Evolutionary conservation across 1,284 basidiomycete species (phyloP), one percentile per base, ranked within the genome.

Genomic region (Cutaneotrichosporon sp.): DNA sequence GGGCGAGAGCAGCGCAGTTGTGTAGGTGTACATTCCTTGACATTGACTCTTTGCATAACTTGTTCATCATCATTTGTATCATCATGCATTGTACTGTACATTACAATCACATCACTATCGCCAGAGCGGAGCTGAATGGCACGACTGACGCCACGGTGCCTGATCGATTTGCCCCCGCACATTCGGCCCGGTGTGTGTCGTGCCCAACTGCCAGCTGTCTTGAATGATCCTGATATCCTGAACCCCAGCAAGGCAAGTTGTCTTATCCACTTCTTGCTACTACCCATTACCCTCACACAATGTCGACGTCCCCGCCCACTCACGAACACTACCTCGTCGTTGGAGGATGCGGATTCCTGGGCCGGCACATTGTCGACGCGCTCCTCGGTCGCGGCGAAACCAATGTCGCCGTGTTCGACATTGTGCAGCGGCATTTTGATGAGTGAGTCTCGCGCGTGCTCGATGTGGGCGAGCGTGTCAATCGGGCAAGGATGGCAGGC

Each of bases 341-440:
- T 78, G 92, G 92, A 49, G 92, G 92, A 60, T 92, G 90, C 74
- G 93, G 94, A 11, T 97, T 97, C 81, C 83, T 97, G 14, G 94
- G 94, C 49, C 83, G 92, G 66, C 90, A 93, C 75, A 91, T 97
- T 70, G 91, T 97, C 46, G 86, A 93, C 74, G 86, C 88, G 57
- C 85, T 97, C 46, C 75, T 90, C 38, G 87, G 86, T 16, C 85
- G 92, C 55, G 90, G 89, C 10, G 92, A 96, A 82, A 78, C 78
- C 6, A 81, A 85, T 52, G 90, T 94, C 16, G 85, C 88, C 0
- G 89, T 92, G 6, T 89, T 97, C 73, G 94, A 97, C 81, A 86
- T 96, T 65, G 91, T 95, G 4, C 92, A 96, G 80, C 85, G 91
- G 62, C 88, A 95, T 76, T 83, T 83, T 66, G 83, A 84, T 64